These are phyloP conservation scores for Paraphoma sp. DNA, from an alignment of 2,329 filamentous ascomycete species.

Conservation along the genomic window DNA sequence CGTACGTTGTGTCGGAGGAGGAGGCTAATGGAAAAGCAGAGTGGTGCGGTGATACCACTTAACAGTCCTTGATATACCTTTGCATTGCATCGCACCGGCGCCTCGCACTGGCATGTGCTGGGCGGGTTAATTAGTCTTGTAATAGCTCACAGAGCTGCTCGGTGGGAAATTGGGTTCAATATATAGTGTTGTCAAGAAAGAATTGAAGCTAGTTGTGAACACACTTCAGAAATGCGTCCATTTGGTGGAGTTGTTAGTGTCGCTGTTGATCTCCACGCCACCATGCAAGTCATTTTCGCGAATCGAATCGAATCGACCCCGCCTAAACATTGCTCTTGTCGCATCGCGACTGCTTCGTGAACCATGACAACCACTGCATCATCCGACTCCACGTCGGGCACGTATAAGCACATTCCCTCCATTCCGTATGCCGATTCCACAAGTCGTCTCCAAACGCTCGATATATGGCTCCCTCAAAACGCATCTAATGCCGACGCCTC, in stretches of 20 bases:
- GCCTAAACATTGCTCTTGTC: conserved; percentile 13
- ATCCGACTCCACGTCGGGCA: background rate
- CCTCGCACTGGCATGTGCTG: conserved; percentile 28
- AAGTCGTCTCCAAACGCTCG: conserved; percentile 50
- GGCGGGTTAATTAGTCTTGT: conserved; percentile 18
- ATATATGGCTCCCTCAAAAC: conserved; percentile 50
- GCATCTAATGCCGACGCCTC: conserved; percentile 22
- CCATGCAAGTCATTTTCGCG: conserved; percentile 7
- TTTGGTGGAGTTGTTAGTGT: conserved; percentile 1
- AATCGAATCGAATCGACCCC: conserved; percentile 13
- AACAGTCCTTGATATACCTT: conserved; percentile 43
- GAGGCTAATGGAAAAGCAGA: background rate
- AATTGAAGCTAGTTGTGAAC: conserved; percentile 1
- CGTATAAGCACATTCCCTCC: conserved; percentile 21
- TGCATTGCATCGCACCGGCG: conserved; percentile 20
- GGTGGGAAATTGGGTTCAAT: conserved; percentile 15
- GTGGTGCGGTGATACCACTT: conserved; percentile 1
- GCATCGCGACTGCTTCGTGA: conserved; percentile 6
- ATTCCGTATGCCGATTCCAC: conserved; percentile 35
- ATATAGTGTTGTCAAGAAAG: conserved; percentile 1
- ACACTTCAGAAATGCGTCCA: background rate
- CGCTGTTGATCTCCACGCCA: background rate
- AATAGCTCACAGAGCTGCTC: conserved; percentile 1
- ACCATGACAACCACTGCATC: conserved; percentile 19
- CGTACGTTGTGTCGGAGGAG: background rate